Conservation (phyloP, 139 green algal species). For the Eudorina sp. region DNA sequence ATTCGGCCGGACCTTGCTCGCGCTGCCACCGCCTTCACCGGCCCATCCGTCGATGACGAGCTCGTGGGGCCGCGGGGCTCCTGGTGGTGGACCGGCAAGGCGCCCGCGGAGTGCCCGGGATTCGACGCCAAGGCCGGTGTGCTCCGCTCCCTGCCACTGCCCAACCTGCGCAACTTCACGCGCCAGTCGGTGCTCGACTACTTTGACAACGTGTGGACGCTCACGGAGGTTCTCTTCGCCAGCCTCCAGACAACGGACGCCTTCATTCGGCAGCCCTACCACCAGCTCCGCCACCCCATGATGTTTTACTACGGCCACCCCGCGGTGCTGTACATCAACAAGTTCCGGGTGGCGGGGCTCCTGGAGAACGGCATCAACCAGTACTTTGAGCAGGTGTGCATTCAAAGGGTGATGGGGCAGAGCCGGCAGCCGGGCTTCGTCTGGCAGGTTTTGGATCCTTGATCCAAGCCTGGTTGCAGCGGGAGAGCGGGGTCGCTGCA, state of each 20-base stretch:
- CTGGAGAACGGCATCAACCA: constrained; percentile 73
- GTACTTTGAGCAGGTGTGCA: constrained; percentile 67
- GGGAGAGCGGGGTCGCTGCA: too few species aligned
- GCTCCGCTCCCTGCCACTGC: constrained; percentile 73
- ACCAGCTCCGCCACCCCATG: constrained; percentile 88
- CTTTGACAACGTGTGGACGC: constrained; percentile 85
- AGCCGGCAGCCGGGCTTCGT: too few species aligned
- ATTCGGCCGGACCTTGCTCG: constrained; percentile 46
- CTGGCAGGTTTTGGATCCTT: too few species aligned
- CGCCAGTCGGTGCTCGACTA: constrained; percentile 80
- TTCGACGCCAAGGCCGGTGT: constrained; percentile 62
- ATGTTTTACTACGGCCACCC: constrained; percentile 90
- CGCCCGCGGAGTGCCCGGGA: constrained; percentile 54
- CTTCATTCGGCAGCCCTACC: constrained; percentile 83
- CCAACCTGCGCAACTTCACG: constrained; percentile 62
- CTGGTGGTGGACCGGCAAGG: constrained; percentile 72
- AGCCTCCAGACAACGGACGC: constrained; percentile 72
- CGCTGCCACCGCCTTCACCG: constrained; percentile 41
- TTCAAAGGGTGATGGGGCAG: not conserved
- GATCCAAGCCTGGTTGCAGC: too few species aligned
- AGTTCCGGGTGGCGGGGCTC: constrained; percentile 85
- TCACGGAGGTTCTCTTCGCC: constrained; percentile 74
- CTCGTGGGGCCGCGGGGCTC: constrained; percentile 55
- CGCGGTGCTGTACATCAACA: constrained; percentile 87
- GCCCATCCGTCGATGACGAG: constrained; percentile 49